Base-by-base conservation (phyloP, 345 rosid genomes). In the Corchorus olitorius region DNA sequence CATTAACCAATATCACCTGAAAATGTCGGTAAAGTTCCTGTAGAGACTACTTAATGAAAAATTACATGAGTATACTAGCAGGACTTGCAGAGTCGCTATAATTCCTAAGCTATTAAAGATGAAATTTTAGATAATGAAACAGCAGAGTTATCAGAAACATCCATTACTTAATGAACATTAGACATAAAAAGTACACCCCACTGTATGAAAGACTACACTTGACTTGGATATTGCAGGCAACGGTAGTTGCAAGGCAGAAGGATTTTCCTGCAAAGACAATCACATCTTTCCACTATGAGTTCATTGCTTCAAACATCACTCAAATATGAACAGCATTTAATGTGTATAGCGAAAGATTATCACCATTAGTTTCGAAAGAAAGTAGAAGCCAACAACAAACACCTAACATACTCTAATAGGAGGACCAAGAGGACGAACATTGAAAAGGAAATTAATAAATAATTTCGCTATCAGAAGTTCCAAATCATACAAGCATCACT, bases 181-280 rank as follows among this genome's bases (percentile, higher is more conserved):
- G 68, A 70, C 73, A 72, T 71, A n/a, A 11, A 27, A 54, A 4
- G 59, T 53, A 41, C 80, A 55, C 43, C 76, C 27, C 45, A 72
- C 33, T 22, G 67, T 56, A 46, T 65, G 58, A 39, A 52, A 46
- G 17, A 79, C 65, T 12, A 68, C 64, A 46, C 72, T 77, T 74
- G 10, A 33, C 72, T 27, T 14, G 6, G 20, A 68, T 49, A 49
- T 27, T 15, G 15, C 22, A 64, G 70, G 52, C 13, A 16, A 19
- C 19, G 14, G 43, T 58, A 10, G 13, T 17, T 33, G 2, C 62
- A 12, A 43, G 6, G 17, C 62, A 69, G 65, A 10, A 65, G 33
- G 54, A 33, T 78, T 53, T 27, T 39, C 61, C 74, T 70, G 33
- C 56, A 68, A 68, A 68, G 1, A 27, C 22, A n/a, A 68, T 27